These are phyloP conservation scores for Talaromyces sp. DNA, from an alignment of 2,329 filamentous ascomycete species.

Conservation along the genomic window DNA sequence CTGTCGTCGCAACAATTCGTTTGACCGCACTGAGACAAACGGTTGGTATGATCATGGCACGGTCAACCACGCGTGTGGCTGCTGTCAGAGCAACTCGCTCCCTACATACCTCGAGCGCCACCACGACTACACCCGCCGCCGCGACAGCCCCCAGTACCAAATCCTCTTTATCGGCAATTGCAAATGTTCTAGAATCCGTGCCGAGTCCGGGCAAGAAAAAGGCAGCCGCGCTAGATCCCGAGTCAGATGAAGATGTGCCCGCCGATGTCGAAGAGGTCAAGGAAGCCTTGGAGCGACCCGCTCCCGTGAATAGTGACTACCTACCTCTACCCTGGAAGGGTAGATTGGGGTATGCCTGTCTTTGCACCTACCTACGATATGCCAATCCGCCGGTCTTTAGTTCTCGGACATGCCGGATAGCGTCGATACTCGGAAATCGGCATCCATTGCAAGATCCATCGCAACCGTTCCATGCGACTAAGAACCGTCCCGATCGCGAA, in stretches of 20 bases:
- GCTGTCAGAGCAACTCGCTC: constrained; percentile 15
- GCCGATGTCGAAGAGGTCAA: constrained; percentile 59
- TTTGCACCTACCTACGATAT: constrained; percentile 85
- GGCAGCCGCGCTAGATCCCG: constrained; percentile 47
- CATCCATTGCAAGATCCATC: constrained; percentile 74
- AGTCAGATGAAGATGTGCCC: constrained; percentile 53
- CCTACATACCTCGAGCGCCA: constrained; percentile 17
- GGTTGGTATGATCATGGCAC: constrained; percentile 15
- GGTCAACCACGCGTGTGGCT: constrained; percentile 16
- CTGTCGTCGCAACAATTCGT: not conserved
- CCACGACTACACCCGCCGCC: not conserved
- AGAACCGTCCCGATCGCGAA: constrained; percentile 78
- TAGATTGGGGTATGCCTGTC: constrained; percentile 82
- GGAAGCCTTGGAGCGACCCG: constrained; percentile 61
- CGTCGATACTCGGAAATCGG: constrained; percentile 84
- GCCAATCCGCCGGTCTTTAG: constrained; percentile 83
- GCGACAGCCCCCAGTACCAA: constrained; percentile 19
- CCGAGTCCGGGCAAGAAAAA: constrained; percentile 19
- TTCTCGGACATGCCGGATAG: constrained; percentile 85
- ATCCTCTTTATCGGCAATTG: constrained; percentile 26
- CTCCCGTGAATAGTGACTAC: constrained; percentile 77
- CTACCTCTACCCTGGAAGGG: constrained; percentile 90
- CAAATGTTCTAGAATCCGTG: constrained; percentile 31
- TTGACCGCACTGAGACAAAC: not conserved
- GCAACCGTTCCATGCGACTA: constrained; percentile 75